Percentiles rank a stretch among this genome's conserved stretches.
phyloP scores from a whole-genome alignment of 1,284 basidiomycete genomes.

The Sphagnurus paluster region DNA sequence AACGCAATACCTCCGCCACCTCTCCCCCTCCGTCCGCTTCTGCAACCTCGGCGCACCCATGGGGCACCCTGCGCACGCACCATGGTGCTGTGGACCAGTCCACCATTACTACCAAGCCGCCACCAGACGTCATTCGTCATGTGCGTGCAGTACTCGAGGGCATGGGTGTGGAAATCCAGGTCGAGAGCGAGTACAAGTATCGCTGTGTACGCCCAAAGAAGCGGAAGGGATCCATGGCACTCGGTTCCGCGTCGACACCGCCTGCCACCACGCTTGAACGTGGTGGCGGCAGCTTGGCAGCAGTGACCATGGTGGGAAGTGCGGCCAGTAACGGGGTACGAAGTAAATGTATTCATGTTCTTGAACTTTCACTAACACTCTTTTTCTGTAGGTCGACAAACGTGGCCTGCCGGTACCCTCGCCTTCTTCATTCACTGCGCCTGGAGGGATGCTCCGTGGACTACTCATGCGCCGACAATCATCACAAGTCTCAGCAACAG shows the following conservation, averaged over 20 bases:
- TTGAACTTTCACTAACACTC: not conserved
- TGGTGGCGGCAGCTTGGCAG: conserved; percentile 53
- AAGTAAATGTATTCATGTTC: conserved; percentile 21
- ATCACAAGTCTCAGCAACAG: conserved; percentile 66
- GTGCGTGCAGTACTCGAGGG: conserved; percentile 77
- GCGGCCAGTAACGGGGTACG: conserved; percentile 81
- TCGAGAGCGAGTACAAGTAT: conserved; percentile 88
- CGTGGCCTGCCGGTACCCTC: conserved; percentile 80
- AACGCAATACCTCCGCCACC: not conserved
- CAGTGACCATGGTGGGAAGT: conserved; percentile 75
- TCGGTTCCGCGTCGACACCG: conserved; percentile 14
- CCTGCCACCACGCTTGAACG: conserved; percentile 31
- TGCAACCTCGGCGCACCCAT: conserved; percentile 13
- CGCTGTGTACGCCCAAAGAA: conserved; percentile 77
- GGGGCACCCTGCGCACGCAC: conserved; percentile 75
- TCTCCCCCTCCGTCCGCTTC: too few species aligned
- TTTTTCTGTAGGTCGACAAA: conserved; percentile 65
- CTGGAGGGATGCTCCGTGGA: conserved; percentile 80
- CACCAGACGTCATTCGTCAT: conserved; percentile 86
- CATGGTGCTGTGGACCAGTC: conserved; percentile 93
- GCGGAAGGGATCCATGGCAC: conserved; percentile 54
- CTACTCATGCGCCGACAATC: conserved; percentile 86
- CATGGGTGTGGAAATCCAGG: conserved; percentile 90
- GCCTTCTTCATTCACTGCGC: conserved; percentile 59
- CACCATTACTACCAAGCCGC: conserved; percentile 84